Evolutionary conservation across 768 basidiomycete genomes (phyloP), one percentile per base, ranked within the genome.

Genomic region (Coprinellus aureogranulatus): DNA sequence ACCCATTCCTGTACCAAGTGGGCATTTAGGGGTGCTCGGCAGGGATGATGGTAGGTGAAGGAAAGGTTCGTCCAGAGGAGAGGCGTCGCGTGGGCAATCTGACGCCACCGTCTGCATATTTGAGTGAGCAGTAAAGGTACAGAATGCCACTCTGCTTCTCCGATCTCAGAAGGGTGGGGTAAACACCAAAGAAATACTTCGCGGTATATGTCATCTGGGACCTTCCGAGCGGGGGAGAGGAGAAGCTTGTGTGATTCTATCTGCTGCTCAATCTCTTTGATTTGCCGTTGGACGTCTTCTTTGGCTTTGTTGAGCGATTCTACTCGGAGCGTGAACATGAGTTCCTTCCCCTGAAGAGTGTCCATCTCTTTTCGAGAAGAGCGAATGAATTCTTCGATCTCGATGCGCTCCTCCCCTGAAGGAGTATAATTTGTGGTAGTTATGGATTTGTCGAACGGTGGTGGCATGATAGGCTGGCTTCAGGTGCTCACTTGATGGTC

Each of bases 31-130:
- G 37, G 37, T 9, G 9, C 37, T 18, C 62, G n/a, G n/a, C n/a
- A n/a, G n/a, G n/a, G n/a, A n/a, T n/a, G n/a, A n/a, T n/a, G n/a
- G n/a, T n/a, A n/a, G n/a, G n/a, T n/a, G n/a, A n/a, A 62, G 34
- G 62, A 59, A 25, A 64, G 49, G 16, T 59, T 22, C 8, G 62
- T 31, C 64, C 64, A 65, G 26, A 65, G 58, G 14, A 57, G 54
- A 27, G 65, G 61, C 6, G 61, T 59, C n/a, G 48, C 53, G 6
- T 62, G 54, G 10, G 59, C 49, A 11, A 65, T 53, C 18, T 54
- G 39, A 31, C 65, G 53, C 65, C 65, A 65, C 22, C 53, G 49
- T 25, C 61, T 62, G 39, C 59, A 65, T 10, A 65, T 51, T 9
- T 59, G 59, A 5, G 57, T 60, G 16, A 62, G 59, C 16, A 62